Conservation (phyloP, 2,329 filamentous ascomycete genomes). For the Chaetoscypha palmicola region DNA sequence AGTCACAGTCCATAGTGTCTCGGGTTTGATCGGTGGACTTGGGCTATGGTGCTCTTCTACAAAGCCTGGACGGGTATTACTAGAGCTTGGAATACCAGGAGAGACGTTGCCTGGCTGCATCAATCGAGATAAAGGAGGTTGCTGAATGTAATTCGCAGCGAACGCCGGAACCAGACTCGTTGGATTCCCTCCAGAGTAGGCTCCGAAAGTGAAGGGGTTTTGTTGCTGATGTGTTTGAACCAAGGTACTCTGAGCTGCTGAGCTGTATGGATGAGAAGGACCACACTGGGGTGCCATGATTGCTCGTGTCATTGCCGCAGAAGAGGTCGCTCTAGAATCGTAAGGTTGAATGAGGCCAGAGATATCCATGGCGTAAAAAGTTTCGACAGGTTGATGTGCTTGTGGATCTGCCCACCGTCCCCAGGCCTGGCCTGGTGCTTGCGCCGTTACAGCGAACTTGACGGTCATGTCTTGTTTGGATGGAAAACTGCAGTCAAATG, state of each 20-base stretch:
- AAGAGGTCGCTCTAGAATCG: slow-evolving; percentile 36
- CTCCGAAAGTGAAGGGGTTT: slow-evolving; percentile 37
- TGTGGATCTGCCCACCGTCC: slow-evolving; percentile 45
- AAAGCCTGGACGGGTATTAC: slow-evolving; percentile 30
- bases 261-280: slow-evolving; percentile 38
- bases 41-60: slow-evolving; percentile 28
- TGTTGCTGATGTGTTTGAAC: slow-evolving; percentile 34
- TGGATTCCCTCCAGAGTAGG: slow-evolving; percentile 28
- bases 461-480: slow-evolving; percentile 30
- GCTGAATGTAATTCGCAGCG: slow-evolving; percentile 26
- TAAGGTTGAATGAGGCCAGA: slow-evolving; percentile 41
- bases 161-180: slow-evolving; percentile 27
- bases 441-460: slow-evolving; percentile 43
- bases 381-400: slow-evolving; percentile 19
- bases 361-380: slow-evolving; percentile 36
- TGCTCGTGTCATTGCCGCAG: slow-evolving; percentile 37
- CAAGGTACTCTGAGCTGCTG: slow-evolving; percentile 38
- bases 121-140: slow-evolving; percentile 29
- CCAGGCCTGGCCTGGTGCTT: slow-evolving; percentile 44
- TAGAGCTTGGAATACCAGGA: slow-evolving; percentile 27
- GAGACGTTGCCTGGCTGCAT: slow-evolving; percentile 17
- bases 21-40: slow-evolving; percentile 31
- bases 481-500: slow-evolving; percentile 24
- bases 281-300: slow-evolving; percentile 42
- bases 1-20: slow-evolving; percentile 23